Percentiles rank a stretch among this genome's conserved stretches.
Conservation (phyloP, 768 basidiomycete species). For the Boletus pseudopeckii region DNA sequence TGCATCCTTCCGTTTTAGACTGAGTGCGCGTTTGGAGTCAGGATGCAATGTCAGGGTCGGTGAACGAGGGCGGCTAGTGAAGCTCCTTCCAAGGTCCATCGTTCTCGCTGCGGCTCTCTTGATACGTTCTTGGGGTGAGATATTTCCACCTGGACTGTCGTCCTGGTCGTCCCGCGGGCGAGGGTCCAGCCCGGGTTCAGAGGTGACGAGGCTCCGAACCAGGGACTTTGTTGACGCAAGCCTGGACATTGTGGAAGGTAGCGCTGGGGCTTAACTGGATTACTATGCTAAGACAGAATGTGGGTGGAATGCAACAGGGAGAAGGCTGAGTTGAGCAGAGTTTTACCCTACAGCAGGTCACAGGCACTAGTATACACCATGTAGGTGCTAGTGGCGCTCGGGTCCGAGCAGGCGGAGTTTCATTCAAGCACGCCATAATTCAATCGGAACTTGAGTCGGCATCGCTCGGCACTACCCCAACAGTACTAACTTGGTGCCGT, state of each 20-base stretch:
- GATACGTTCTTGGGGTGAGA: slow-evolving; percentile 42
- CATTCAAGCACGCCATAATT: neutral
- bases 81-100: slow-evolving; percentile 61
- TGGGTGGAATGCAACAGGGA: neutral
- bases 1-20: slow-evolving; percentile 51
- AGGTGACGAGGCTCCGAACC: slow-evolving; percentile 16
- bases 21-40: slow-evolving; percentile 51
- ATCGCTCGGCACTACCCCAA: slow-evolving; percentile 10
- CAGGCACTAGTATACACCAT: neutral
- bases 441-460: slow-evolving; percentile 21
- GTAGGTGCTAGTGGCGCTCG: neutral
- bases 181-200: slow-evolving; percentile 34
- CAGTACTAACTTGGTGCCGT: neutral
- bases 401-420: neutral
- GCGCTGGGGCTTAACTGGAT: slow-evolving; percentile 1
- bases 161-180: slow-evolving; percentile 31
- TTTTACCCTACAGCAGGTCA: slow-evolving; percentile 12
- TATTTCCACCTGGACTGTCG: slow-evolving; percentile 26
- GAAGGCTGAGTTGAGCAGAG: neutral
- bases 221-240: slow-evolving; percentile 22
- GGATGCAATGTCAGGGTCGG: slow-evolving; percentile 30
- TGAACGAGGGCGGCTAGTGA: slow-evolving; percentile 39
- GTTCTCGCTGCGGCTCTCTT: slow-evolving; percentile 57
- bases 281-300: slow-evolving; percentile 6
- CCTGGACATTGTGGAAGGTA: slow-evolving; percentile 23